Percentiles rank a stretch among this genome's conserved stretches.
Conservation (phyloP, 2,329 filamentous ascomycete genomes). For the Drechslera avenae region DNA sequence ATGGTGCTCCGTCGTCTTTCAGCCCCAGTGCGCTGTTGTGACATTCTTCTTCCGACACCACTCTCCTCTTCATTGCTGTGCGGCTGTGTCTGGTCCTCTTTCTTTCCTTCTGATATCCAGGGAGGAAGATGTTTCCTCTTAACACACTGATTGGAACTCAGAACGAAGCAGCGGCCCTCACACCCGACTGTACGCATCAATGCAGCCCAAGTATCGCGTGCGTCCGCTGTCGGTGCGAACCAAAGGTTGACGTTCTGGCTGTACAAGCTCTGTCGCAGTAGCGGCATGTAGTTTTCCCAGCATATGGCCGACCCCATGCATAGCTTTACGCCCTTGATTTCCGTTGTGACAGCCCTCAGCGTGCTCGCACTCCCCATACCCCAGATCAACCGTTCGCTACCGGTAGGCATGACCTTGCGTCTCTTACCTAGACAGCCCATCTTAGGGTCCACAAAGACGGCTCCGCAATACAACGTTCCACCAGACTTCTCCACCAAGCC, state of each 20-base stretch:
- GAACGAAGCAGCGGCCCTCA: constrained; percentile 84
- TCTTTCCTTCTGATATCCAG: constrained; percentile 56
- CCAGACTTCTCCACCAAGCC: constrained; percentile 80
- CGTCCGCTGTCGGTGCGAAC: constrained; percentile 87
- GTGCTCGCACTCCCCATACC: constrained; percentile 81
- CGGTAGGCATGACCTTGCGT: constrained; percentile 92
- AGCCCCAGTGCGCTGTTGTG: constrained; percentile 9
- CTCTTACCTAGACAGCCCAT: constrained; percentile 80
- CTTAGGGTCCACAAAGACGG: constrained; percentile 78
- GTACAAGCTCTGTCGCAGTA: constrained; percentile 83
- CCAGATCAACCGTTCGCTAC: constrained; percentile 83
- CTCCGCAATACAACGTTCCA: constrained; percentile 83
- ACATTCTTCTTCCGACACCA: constrained; percentile 4
- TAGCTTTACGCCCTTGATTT: constrained; percentile 76
- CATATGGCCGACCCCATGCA: constrained; percentile 88
- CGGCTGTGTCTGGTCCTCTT: constrained; percentile 3
- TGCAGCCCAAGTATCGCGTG: constrained; percentile 77
- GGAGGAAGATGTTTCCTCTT: constrained; percentile 61
- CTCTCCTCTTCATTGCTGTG: constrained; percentile 4
- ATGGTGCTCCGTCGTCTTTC: constrained; percentile 49
- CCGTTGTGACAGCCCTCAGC: constrained; percentile 77
- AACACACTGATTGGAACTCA: constrained; percentile 84
- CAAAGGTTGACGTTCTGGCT: constrained; percentile 91
- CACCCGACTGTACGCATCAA: constrained; percentile 81
- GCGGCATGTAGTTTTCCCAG: constrained; percentile 97